A percentile compares a stretch with the other conserved stretches of the same genome.
Conservation (phyloP, 352 stramenopile species). For the Globisporangium heterothallicum region DNA sequence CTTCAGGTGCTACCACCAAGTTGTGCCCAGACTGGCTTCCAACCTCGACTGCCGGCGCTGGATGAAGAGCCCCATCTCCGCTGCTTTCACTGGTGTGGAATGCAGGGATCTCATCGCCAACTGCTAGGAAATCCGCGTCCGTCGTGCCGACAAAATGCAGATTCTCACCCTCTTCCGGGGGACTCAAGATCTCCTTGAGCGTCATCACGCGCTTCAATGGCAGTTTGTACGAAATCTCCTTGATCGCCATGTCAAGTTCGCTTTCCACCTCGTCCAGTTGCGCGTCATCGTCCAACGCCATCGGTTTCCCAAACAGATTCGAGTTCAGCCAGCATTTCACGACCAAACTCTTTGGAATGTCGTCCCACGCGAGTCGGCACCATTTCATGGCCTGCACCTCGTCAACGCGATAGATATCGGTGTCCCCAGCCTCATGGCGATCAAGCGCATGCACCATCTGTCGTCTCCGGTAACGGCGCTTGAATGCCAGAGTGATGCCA, state of each 20-base stretch:
- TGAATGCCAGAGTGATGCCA: constrained; percentile 19
- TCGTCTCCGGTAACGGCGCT: constrained; percentile 22
- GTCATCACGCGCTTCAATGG: constrained; percentile 14
- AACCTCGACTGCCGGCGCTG: too few relatives aligned
- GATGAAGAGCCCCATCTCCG: too few relatives aligned
- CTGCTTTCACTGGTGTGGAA: neutral
- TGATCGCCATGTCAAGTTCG: constrained; percentile 10
- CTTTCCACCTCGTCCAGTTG: constrained; percentile 2
- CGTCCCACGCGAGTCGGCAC: constrained; percentile 12
- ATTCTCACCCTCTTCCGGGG: constrained; percentile 7
- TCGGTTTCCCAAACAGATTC: constrained; percentile 7
- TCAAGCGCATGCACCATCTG: constrained; percentile 17
- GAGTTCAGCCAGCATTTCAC: constrained; percentile 11
- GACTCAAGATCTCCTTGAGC: constrained; percentile 14
- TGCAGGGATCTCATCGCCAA: constrained; percentile 7
- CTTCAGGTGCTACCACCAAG: neutral
- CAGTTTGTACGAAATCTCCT: constrained; percentile 10
- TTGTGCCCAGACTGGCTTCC: neutral
- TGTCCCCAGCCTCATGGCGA: constrained; percentile 10
- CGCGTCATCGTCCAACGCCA: neutral
- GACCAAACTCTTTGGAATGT: constrained; percentile 8
- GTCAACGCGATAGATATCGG: constrained; percentile 7
- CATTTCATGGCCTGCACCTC: constrained; percentile 14
- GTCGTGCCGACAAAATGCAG: constrained; percentile 14
- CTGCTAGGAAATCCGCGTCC: constrained; percentile 10